These are phyloP conservation scores for Microcyclospora pomicola DNA, from an alignment of 2,329 filamentous ascomycete genomes.

Conservation along the genomic window DNA sequence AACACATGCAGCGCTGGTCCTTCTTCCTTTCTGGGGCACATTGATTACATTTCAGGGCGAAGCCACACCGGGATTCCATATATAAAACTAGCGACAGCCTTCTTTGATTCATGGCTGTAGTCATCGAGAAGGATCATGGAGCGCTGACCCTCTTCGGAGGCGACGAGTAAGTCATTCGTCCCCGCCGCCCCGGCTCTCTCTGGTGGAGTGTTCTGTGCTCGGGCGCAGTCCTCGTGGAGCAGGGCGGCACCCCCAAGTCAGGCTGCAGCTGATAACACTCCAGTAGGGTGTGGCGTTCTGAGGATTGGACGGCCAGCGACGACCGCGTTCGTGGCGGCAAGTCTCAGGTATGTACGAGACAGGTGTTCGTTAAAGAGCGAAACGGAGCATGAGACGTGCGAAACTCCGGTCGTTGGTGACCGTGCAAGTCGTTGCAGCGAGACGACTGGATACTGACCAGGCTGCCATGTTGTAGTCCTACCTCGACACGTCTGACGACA, in stretches of 20 bases:
- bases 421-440: too few species aligned
- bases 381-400: too few species aligned
- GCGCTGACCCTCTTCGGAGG: constrained; percentile 20
- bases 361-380: too few species aligned
- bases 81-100: too few species aligned
- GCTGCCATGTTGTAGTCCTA: constrained; percentile 28
- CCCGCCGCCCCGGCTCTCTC: not conserved
- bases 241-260: too few species aligned
- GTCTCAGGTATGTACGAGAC: constrained; percentile 35
- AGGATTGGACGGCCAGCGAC: constrained; percentile 56
- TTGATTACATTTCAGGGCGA: too few species aligned
- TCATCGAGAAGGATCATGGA: constrained; percentile 5
- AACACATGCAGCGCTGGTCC: too few species aligned
- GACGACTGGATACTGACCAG: not conserved
- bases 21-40: too few species aligned
- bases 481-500: constrained; percentile 26
- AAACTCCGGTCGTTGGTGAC: too few species aligned
- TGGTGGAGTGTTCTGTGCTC: not conserved
- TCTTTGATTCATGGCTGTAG: not conserved
- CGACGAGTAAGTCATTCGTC: constrained; percentile 12
- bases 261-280: too few species aligned
- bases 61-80: too few species aligned
- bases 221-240: too few species aligned
- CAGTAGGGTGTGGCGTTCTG: constrained; percentile 42
- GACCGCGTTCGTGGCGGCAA: constrained; percentile 65